Base-by-base conservation (phyloP, 305 asterid species). In the Plantago lanceolata region DNA sequence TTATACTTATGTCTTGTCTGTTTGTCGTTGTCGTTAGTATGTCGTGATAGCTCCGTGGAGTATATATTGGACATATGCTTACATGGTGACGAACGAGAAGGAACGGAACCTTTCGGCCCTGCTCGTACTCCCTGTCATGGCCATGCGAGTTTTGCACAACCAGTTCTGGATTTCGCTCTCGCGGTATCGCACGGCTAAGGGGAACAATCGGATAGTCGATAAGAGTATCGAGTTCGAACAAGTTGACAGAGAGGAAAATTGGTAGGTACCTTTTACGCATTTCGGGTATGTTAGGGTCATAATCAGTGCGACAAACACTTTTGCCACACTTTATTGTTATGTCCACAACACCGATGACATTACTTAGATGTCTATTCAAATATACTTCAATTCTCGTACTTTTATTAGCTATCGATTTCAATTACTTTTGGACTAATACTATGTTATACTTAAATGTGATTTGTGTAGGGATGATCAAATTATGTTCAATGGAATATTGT, bases 401-500 rank as follows among this genome's bases (percentile, higher is more conserved):
- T 33, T 33, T 7, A 7, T 33, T 5, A 33, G 40, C 9, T 8
- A 33, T 33, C 40, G 0, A 8, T 33, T 8, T 0, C 16, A 12
- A 40, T 2, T 12, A 40, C 3, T 40, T 2, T 1, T 40, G 14
- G 15, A 40, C 1, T 9, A 1, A 2, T 2, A 40, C 45, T 11
- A 40, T 40, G 15, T 40, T 40, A 12, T 40, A 1, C 6, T 29
- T 17, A 16, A 29, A 47, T 35, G 29, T 14, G 3, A 0, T n/a
- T 26, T 48, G 40, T 60, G 59, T 73, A 86, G 96, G 96, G 96
- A 89, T 68, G 96, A 89, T 49, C 95, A 89, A 35, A 89, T 89
- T 12, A 69, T 89, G 74, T 69, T 89, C 65, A 83, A 71, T 20
- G 96, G 95, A 7, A 0, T 83, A 1, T 8, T 80, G 24, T 77